A percentile compares a stretch with the other conserved stretches of the same genome.
Evolutionary conservation across 2,329 filamentous ascomycete genomes (phyloP).

Genomic region (Aureobasidium sp.): DNA sequence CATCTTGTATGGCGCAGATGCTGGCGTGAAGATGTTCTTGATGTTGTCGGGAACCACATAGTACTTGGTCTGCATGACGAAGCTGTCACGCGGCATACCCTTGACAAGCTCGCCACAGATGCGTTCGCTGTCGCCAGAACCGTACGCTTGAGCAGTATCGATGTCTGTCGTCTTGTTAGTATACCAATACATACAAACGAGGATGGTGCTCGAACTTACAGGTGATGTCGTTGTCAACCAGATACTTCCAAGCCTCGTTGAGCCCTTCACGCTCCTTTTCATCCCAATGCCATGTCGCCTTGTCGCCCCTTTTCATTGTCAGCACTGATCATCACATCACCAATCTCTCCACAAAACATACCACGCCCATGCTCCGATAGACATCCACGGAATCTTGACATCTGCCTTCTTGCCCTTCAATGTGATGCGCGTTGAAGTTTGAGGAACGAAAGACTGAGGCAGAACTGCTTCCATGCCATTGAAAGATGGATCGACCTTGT

Average conservation of each 20-base stretch:
- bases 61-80: constrained; percentile 40
- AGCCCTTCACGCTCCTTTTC: constrained; percentile 31
- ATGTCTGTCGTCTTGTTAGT: constrained; percentile 24
- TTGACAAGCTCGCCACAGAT: constrained; percentile 37
- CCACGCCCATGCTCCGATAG: constrained; percentile 26
- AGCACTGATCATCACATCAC: no score
- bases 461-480: constrained; percentile 20
- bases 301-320: no score
- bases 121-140: constrained; percentile 36
- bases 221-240: constrained; percentile 33
- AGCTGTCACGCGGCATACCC: constrained; percentile 30
- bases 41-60: constrained; percentile 31
- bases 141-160: constrained; percentile 41
- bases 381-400: constrained; percentile 21
- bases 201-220: constrained; percentile 18
- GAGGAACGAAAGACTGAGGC: constrained; percentile 19
- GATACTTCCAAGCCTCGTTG: constrained; percentile 34
- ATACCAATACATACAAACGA: background rate
- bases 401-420: constrained; percentile 22
- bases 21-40: constrained; percentile 30
- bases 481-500: constrained; percentile 20
- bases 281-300: constrained; percentile 28
- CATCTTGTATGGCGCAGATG: constrained; percentile 30
- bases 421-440: constrained; percentile 17
- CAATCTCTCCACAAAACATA: no score